Base-by-base conservation (phyloP, 1,139 yeast genomes). In the Geotrichum histeridarum region DNA sequence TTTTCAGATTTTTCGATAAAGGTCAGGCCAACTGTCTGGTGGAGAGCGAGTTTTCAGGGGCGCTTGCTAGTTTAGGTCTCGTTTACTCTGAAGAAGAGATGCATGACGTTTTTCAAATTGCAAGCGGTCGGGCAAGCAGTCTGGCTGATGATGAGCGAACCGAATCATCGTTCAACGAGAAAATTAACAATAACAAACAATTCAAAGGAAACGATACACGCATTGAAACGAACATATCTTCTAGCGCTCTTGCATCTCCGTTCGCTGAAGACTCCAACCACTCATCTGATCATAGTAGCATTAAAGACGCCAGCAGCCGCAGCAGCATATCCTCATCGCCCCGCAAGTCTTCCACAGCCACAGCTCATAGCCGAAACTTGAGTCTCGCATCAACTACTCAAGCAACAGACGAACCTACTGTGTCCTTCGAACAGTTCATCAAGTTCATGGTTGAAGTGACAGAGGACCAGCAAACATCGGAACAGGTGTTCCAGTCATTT, bases 1-100 rank as follows among this genome's bases (percentile, higher is more conserved):
- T 70, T n/a, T 73, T 73, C 56, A 60, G 75, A 42, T 73, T 67
- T 57, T 73, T 73, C 57, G 77, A 73, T 60, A 70, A 68, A 60
- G 61, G 67, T 15, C 69, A 70, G 36, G 61, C 65, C 48, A 71
- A 72, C 55, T 56, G 65, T 14, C 63, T 73, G 30, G 61, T 64
- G 15, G 70, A 69, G 52, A 57, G 63, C 8, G 77, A 73, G 59
- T 73, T 73, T 55, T 64, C 69, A 0, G 76, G 73, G 0, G 77
- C 77, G 1, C 60, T 73, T 45, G 75, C 75, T 0, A 65, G 73
- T 43, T 62, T 73, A 47, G 77, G 77, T 1, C 61, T 70, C 14
- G 68, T 69, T 2, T 70, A 68, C 51, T 58, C 69, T 11, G 74
- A 70, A 41, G 68, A 67, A 9, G 76, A 73, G 50, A 67, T 68